A percentile compares a stretch with the other conserved stretches of the same genome.
These are phyloP conservation scores for Asclepias syriaca DNA, from an alignment of 257 asterid species.

Conservation along the genomic window DNA sequence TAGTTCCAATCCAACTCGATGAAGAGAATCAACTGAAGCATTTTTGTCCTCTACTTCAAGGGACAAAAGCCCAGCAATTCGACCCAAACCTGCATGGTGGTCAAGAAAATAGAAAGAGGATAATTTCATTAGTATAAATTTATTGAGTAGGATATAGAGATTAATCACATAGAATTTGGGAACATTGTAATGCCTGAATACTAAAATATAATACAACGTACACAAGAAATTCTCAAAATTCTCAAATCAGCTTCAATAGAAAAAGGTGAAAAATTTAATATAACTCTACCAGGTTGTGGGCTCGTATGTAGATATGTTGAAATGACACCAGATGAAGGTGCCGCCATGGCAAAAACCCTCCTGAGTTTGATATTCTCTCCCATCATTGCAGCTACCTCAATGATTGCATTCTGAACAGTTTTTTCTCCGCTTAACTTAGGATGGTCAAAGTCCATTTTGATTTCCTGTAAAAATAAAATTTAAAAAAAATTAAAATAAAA, in stretches of 20 bases:
- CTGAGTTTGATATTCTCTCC: slow-evolving; percentile 98
- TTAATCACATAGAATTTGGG: not conserved
- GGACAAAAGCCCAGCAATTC: slow-evolving; percentile 81
- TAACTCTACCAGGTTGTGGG: slow-evolving; percentile 71
- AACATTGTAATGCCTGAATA: not conserved
- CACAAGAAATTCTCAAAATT: not conserved
- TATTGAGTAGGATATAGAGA: not conserved
- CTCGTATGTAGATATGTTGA: slow-evolving; percentile 88
- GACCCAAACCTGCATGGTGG: slow-evolving; percentile 65
- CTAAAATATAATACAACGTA: not conserved
- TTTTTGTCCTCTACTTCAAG: slow-evolving; percentile 78
- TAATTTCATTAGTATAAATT: not conserved
- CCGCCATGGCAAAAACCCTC: slow-evolving; percentile 57
- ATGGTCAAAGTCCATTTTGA: slow-evolving; percentile 64
- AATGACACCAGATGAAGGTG: slow-evolving; percentile 68
- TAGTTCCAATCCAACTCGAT: slow-evolving; percentile 80
- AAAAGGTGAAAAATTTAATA: not conserved
- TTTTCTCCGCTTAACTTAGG: slow-evolving; percentile 81
- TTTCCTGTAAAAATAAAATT: slow-evolving; percentile 33
- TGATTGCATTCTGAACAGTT: slow-evolving; percentile 67
- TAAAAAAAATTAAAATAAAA: not conserved
- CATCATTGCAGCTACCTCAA: slow-evolving; percentile 93
- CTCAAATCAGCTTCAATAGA: not conserved
- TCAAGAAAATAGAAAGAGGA: not conserved
- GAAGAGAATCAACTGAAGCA: slow-evolving; percentile 64